A percentile compares a stretch with the other conserved stretches of the same genome.
Conservation (phyloP, 2,329 filamentous ascomycete species). For the Phialophora macrospora region DNA sequence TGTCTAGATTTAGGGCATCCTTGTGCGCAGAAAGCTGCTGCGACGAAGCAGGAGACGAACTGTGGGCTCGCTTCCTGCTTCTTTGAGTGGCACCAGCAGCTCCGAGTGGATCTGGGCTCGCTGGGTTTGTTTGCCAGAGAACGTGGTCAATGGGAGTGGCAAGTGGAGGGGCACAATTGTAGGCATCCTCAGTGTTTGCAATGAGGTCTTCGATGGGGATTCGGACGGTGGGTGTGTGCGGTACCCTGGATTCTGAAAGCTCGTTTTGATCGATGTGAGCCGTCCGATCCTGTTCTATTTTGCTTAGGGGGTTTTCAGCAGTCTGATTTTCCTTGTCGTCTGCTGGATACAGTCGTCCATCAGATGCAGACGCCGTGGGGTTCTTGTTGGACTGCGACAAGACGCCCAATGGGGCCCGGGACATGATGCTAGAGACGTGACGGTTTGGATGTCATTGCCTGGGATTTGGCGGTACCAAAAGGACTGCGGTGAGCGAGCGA, state of each 20-base stretch:
- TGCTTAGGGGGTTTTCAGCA: background rate
- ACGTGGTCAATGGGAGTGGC: slow-evolving; percentile 65
- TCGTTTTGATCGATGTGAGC: background rate
- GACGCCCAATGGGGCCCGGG: slow-evolving; percentile 23
- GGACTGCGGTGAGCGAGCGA: background rate
- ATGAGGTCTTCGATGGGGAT: slow-evolving; percentile 66
- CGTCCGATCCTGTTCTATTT: slow-evolving; percentile 1
- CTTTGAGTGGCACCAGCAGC: slow-evolving; percentile 53
- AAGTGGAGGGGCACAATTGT: slow-evolving; percentile 54
- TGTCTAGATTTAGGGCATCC: slow-evolving; percentile 61
- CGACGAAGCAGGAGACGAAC: slow-evolving; percentile 71
- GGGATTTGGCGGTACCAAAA: background rate
- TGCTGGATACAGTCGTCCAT: slow-evolving; percentile 16
- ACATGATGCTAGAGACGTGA: slow-evolving; percentile 24
- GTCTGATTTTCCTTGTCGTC: slow-evolving; percentile 33
- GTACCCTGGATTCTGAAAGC: slow-evolving; percentile 42
- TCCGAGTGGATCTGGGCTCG: slow-evolving; percentile 50
- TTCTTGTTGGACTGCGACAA: slow-evolving; percentile 36
- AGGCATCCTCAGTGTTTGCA: slow-evolving; percentile 63
- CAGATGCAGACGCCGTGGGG: slow-evolving; percentile 29
- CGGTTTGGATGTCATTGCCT: slow-evolving; percentile 15
- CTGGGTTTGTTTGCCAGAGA: slow-evolving; percentile 60
- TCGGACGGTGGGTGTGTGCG: slow-evolving; percentile 64
- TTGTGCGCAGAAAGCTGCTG: slow-evolving; percentile 48
- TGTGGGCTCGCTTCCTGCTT: slow-evolving; percentile 70